Conservation (phyloP, 2,329 filamentous ascomycete genomes). For the Pseudocercospora fuligena region DNA sequence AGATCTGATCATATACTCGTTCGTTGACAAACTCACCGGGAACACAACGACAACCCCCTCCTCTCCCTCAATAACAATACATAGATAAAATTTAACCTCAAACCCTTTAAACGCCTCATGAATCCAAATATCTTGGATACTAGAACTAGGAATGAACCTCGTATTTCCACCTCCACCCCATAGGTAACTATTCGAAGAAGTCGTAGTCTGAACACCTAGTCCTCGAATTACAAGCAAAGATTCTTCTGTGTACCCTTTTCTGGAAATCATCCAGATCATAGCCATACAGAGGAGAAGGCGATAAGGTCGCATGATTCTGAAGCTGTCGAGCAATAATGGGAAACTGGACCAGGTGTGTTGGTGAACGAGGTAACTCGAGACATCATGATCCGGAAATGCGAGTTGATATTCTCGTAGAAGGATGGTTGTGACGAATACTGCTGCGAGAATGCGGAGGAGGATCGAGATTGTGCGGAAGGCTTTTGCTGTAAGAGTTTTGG, state of each 20-base stretch:
- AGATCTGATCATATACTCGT: constrained; percentile 1
- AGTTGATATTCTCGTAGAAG: constrained; percentile 36
- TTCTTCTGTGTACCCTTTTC: constrained; percentile 64
- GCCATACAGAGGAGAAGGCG: constrained; percentile 44
- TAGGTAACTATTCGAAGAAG: constrained; percentile 67
- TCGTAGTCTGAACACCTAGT: constrained; percentile 86
- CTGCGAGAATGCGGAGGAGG: constrained; percentile 51
- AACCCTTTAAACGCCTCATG: constrained; percentile 95
- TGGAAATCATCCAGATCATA: constrained; percentile 32
- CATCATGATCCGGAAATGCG: neutral
- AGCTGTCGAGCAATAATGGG: constrained; percentile 31
- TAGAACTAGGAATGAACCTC: constrained; percentile 86
- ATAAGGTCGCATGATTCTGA: constrained; percentile 48
- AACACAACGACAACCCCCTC: constrained; percentile 93
- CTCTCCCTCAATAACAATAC: constrained; percentile 88
- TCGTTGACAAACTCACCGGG: constrained; percentile 59
- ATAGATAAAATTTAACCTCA: constrained; percentile 85
- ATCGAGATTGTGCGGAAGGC: constrained; percentile 45
- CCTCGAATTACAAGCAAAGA: constrained; percentile 86
- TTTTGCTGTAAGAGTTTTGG: constrained; percentile 52
- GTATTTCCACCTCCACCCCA: constrained; percentile 56
- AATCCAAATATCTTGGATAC: constrained; percentile 91
- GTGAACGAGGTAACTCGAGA: constrained; percentile 4
- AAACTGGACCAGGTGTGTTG: constrained; percentile 11
- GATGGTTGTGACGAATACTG: constrained; percentile 44